phyloP scores from a whole-genome alignment of 257 asterid species.

The Linderniella brevidens region DNA sequence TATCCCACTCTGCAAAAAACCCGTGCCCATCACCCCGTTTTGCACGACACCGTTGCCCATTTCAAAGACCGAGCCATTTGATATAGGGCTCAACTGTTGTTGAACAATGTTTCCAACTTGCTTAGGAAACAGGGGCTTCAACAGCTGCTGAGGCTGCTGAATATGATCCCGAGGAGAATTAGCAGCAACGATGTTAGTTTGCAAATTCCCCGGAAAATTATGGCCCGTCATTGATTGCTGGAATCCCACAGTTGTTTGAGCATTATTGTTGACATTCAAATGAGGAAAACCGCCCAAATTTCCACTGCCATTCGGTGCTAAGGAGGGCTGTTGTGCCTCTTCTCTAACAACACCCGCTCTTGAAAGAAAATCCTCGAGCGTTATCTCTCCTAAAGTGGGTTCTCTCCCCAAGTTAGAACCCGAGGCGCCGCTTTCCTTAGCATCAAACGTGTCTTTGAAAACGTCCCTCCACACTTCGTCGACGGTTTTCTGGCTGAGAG shows the following conservation, averaged over 20 bases:
- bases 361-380: constrained; percentile 49
- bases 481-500: constrained; percentile 40
- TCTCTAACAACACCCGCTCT: constrained; percentile 48
- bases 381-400: constrained; percentile 50
- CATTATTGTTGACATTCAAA: neutral
- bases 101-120: constrained; percentile 18
- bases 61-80: constrained; percentile 18
- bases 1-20: neutral
- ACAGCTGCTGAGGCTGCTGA: constrained; percentile 11
- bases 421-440: constrained; percentile 6
- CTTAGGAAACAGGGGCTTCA: constrained; percentile 34
- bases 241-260: neutral
- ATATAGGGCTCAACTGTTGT: constrained; percentile 17
- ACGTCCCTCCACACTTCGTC: constrained; percentile 50
- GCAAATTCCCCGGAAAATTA: neutral
- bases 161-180: too few relatives aligned
- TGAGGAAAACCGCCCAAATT: constrained; percentile 14
- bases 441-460: constrained; percentile 2
- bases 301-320: neutral
- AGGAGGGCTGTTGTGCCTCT: constrained; percentile 27
- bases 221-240: neutral
- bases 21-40: constrained; percentile 9
- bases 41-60: constrained; percentile 19
- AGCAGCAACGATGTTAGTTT: neutral
- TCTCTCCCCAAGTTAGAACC: constrained; percentile 19